Evolutionary conservation across 345 rosid genomes (phyloP).

Genomic region (Hypericum androsaemum): DNA sequence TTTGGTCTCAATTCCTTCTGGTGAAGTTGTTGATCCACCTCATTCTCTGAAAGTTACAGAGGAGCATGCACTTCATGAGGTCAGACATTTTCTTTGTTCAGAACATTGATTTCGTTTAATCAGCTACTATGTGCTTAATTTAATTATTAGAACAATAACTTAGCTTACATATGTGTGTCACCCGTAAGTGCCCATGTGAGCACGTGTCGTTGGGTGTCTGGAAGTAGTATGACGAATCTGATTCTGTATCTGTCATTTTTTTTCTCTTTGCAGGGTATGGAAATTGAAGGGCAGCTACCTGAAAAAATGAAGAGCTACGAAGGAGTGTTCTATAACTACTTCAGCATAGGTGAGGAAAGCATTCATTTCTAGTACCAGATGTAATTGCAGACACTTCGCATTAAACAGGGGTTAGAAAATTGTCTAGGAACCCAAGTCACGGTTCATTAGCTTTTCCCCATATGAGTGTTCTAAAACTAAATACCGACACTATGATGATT

Average conservation of each 20-base stretch:
- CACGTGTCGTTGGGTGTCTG: not conserved
- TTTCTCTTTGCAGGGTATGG: conserved; percentile 43
- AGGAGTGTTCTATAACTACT: conserved; percentile 93
- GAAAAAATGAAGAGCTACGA: conserved; percentile 46
- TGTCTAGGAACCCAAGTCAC: too few species aligned
- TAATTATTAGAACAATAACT: not conserved
- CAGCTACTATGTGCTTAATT: conserved; percentile 2
- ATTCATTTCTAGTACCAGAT: too few species aligned
- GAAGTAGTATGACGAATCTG: conserved; percentile 9
- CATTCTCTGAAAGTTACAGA: conserved; percentile 61
- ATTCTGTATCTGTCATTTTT: conserved; percentile 9
- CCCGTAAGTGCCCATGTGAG: too few species aligned
- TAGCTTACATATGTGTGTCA: too few species aligned
- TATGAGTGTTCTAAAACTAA: too few species aligned
- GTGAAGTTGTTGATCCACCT: conserved; percentile 57
- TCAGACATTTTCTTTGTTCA: conserved; percentile 12
- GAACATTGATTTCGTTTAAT: not conserved
- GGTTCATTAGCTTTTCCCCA: too few species aligned
- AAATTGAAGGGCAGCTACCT: conserved; percentile 50
- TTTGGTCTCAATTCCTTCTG: conserved; percentile 57
- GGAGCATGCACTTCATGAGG: conserved; percentile 59
- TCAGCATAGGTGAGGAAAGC: conserved; percentile 61
- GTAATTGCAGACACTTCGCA: too few species aligned
- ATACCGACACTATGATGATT: too few species aligned
- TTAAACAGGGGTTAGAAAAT: too few species aligned